A percentile compares a stretch with the other conserved stretches of the same genome.
These are phyloP conservation scores for Avena sativa DNA, from an alignment of 176 grass and related monocot genomes.

Conservation along the genomic window DNA sequence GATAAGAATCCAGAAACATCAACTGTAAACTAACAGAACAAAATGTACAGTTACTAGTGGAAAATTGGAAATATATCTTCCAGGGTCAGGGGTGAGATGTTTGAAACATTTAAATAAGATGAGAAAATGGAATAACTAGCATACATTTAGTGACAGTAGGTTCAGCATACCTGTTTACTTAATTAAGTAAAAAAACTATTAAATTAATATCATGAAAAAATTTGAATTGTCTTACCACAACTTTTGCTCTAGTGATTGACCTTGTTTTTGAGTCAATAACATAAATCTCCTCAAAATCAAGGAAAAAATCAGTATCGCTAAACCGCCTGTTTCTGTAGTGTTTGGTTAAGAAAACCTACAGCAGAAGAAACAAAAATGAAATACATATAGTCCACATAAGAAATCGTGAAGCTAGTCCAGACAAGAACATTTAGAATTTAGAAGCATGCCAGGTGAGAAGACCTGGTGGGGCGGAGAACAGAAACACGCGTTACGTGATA, in stretches of 20 bases:
- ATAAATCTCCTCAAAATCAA: slow-evolving; percentile 99
- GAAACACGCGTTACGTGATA: slow-evolving; percentile 9
- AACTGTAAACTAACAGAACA: neutral
- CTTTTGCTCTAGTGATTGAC: slow-evolving; percentile 86
- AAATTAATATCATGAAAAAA: neutral
- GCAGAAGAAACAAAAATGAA: slow-evolving; percentile 16
- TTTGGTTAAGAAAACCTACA: slow-evolving; percentile 94
- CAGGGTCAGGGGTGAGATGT: neutral
- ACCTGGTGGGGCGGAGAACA: neutral
- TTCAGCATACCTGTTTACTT: neutral
- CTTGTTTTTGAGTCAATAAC: slow-evolving; percentile 93
- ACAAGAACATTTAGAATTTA: slow-evolving; percentile 9
- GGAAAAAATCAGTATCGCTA: slow-evolving; percentile 75
- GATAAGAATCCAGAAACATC: neutral
- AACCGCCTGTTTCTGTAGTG: slow-evolving; percentile 85
- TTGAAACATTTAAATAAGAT: neutral
- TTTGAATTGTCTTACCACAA: slow-evolving; percentile 64
- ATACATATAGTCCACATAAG: slow-evolving; percentile 10
- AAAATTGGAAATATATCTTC: neutral
- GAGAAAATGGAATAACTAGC: neutral
- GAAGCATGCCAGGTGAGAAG: slow-evolving; percentile 13
- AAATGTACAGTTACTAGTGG: neutral
- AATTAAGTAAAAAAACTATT: slow-evolving; percentile 2
- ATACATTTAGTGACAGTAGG: neutral
- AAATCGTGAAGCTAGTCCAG: neutral